These are phyloP conservation scores for Conticribra guillardii DNA, from an alignment of 108 stramenopile species.

Conservation along the genomic window DNA sequence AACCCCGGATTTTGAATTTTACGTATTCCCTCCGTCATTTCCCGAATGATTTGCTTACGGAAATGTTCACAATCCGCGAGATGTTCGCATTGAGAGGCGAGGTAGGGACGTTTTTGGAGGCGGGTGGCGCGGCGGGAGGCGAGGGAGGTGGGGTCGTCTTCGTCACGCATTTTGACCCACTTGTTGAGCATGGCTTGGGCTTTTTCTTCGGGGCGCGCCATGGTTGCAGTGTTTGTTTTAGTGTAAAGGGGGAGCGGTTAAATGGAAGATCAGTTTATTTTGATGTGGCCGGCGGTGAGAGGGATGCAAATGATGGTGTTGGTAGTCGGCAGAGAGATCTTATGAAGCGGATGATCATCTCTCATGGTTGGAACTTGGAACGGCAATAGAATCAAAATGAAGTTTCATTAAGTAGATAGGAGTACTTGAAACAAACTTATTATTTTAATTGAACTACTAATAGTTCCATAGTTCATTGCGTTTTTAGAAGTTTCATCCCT, in stretches of 20 bases:
- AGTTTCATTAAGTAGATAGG: no score
- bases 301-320: no score
- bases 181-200: conserved; percentile 97
- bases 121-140: conserved; percentile 27
- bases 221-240: conserved; percentile 39
- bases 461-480: background rate
- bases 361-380: no score
- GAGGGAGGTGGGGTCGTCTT: conserved; percentile 43
- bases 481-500: background rate
- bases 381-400: no score
- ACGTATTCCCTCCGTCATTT: conserved; percentile 80
- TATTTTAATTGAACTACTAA: background rate
- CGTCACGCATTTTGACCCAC: conserved; percentile 50
- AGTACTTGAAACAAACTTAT: no score
- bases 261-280: background rate
- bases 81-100: conserved; percentile 88
- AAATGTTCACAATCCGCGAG: conserved; percentile 76
- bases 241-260: background rate
- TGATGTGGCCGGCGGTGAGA: background rate
- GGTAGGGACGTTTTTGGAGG: conserved; percentile 74
- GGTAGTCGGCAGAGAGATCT: no score
- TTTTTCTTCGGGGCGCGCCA: conserved; percentile 98
- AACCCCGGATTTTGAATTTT: conserved; percentile 95
- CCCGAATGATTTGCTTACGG: conserved; percentile 84
- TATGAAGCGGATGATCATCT: no score